Percentiles rank a stretch among this genome's conserved stretches.
Evolutionary conservation across 2,329 filamentous ascomycete genomes (phyloP).

Genomic region (Ilyonectria mors-panacis): DNA sequence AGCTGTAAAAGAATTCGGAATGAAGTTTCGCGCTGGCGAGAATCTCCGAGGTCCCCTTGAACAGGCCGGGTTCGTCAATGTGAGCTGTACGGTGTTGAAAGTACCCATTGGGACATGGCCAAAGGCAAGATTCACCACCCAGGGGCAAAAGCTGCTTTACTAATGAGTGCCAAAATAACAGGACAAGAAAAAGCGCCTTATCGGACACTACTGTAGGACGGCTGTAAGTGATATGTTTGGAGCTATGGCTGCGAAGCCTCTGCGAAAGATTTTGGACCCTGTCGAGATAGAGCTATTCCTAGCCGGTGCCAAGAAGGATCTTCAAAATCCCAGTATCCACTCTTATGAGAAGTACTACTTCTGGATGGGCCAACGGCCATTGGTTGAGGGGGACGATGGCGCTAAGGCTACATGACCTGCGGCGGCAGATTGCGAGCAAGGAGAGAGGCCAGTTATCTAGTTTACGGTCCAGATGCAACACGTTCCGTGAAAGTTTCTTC

Average conservation of each 20-base stretch:
- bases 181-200: slow-evolving; percentile 41
- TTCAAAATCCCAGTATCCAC: slow-evolving; percentile 33
- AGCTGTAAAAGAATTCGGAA: slow-evolving; percentile 49
- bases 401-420: too few relatives aligned
- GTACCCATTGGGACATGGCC: slow-evolving; percentile 44
- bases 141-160: accelerated
- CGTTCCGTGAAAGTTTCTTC: too few relatives aligned
- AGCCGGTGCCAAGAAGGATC: slow-evolving; percentile 34
- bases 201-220: slow-evolving; percentile 37
- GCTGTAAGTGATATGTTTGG: slow-evolving; percentile 44
- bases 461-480: too few relatives aligned
- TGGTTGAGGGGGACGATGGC: neutral
- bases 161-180: neutral
- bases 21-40: slow-evolving; percentile 50
- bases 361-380: slow-evolving; percentile 43
- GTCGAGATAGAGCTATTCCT: slow-evolving; percentile 40
- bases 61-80: slow-evolving; percentile 38
- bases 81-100: slow-evolving; percentile 39
- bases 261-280: slow-evolving; percentile 35
- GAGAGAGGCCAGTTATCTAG: too few relatives aligned
- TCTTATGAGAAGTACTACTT: slow-evolving; percentile 47
- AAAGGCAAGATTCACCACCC: slow-evolving; percentile 4
- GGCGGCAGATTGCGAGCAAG: too few relatives aligned
- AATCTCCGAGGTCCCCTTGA: slow-evolving; percentile 29
- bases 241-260: slow-evolving; percentile 43